Evolutionary conservation across 1,284 basidiomycete species (phyloP).

Genomic region (Ceratobasidium sp.): DNA sequence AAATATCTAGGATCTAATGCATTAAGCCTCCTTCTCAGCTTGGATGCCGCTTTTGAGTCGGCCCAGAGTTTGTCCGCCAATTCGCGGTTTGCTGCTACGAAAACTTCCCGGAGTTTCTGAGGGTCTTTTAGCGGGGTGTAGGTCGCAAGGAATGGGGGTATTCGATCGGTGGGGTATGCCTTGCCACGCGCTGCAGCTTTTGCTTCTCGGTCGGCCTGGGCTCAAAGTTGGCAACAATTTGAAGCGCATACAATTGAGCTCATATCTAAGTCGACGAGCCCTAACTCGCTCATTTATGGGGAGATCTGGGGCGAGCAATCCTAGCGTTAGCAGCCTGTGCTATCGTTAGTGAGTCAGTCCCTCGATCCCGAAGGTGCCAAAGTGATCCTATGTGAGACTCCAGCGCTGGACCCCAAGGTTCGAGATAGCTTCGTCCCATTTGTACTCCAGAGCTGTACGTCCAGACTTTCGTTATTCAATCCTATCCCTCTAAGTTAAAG

Average conservation of each 20-base stretch:
- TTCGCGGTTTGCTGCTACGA: neutral
- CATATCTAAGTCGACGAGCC: too few relatives aligned
- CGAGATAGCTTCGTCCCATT: neutral
- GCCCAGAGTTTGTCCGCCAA: neutral
- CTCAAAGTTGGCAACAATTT: too few relatives aligned
- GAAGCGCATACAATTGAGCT: too few relatives aligned
- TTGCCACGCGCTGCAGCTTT: neutral
- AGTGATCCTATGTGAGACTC: neutral
- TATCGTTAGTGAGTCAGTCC: neutral
- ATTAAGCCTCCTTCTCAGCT: neutral
- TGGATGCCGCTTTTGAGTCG: neutral
- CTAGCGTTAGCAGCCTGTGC: too few relatives aligned
- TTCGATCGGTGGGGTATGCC: neutral
- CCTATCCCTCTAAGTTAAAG: neutral
- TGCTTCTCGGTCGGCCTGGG: slow-evolving; percentile 5
- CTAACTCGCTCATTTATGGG: too few relatives aligned
- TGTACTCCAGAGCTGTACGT: slow-evolving; percentile 3
- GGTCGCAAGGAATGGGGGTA: neutral
- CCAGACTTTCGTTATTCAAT: neutral
- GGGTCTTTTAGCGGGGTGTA: neutral
- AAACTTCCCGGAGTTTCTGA: neutral
- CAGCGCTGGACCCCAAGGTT: neutral
- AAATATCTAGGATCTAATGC: neutral
- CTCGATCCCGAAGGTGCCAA: neutral
- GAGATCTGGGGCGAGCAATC: too few relatives aligned